phyloP scores from a whole-genome alignment of 129 eudicot genomes.

The Heracleum sosnowskyi region DNA sequence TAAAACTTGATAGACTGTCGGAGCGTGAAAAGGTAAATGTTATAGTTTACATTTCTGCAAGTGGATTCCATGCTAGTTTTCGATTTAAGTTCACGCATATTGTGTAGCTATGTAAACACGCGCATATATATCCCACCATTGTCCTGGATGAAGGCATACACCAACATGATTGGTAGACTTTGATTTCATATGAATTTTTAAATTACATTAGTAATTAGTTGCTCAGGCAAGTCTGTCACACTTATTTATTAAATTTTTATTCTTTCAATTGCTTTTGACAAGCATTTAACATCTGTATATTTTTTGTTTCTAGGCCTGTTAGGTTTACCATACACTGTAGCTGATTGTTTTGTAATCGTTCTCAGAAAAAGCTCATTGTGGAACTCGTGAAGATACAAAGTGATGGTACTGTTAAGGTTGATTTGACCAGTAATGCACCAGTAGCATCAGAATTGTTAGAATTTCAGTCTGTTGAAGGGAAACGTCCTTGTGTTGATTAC shows the following conservation, averaged over 20 bases:
- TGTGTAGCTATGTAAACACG: neutral
- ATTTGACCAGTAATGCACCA: conserved; percentile 47
- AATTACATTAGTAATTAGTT: neutral
- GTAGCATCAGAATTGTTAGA: conserved; percentile 69
- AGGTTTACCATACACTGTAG: neutral
- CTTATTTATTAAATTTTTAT: neutral
- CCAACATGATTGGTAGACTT: neutral
- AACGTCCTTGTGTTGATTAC: conserved; percentile 35
- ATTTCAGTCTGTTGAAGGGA: conserved; percentile 51
- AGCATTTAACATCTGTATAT: neutral
- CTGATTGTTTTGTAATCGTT: neutral
- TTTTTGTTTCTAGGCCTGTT: neutral
- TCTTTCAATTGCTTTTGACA: neutral
- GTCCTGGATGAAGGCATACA: neutral
- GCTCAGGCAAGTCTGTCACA: neutral
- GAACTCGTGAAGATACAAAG: conserved; percentile 67
- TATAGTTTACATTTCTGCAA: conserved; percentile 7
- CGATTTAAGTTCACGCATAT: neutral
- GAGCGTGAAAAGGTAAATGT: conserved; percentile 75
- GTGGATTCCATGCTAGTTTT: neutral
- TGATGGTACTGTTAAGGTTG: conserved; percentile 85
- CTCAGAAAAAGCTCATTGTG: conserved; percentile 65
- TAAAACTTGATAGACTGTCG: conserved; percentile 63
- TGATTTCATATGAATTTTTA: neutral
- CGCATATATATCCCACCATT: neutral